Conservation (phyloP, 148 eudicot species). For the Spergularia marina region DNA sequence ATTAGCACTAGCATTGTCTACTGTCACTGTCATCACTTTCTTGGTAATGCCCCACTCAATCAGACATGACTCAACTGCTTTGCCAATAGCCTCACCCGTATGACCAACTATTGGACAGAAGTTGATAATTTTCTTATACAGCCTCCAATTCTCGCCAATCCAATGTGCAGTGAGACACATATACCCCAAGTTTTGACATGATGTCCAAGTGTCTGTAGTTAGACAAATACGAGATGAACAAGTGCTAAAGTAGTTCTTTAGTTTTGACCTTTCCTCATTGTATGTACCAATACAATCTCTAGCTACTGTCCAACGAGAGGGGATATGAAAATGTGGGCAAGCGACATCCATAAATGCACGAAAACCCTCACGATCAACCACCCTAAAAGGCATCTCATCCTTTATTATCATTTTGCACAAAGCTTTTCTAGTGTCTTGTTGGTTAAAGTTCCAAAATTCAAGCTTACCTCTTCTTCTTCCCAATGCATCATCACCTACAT, state of each 20-base stretch:
- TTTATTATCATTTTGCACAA: conserved; percentile 18
- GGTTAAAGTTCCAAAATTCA: conserved; percentile 1
- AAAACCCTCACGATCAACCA: conserved; percentile 6
- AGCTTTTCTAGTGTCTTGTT: neutral
- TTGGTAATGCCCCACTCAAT: conserved; percentile 19
- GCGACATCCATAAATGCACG: too few relatives aligned
- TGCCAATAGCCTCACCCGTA: conserved; percentile 19
- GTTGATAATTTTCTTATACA: conserved; percentile 16
- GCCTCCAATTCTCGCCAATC: conserved; percentile 17
- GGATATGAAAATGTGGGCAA: too few relatives aligned
- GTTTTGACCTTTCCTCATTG: neutral
- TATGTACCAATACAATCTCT: conserved; percentile 5
- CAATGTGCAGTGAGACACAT: conserved; percentile 22
- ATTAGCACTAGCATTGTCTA: conserved; percentile 22
- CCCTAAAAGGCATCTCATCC: conserved; percentile 20
- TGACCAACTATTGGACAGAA: conserved; percentile 19
- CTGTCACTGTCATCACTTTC: conserved; percentile 11
- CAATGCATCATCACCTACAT: neutral
- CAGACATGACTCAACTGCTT: conserved; percentile 5
- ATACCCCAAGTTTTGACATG: conserved; percentile 2
- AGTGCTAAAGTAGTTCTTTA: neutral
- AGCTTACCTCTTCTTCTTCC: too few relatives aligned
- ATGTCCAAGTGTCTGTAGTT: conserved; percentile 17
- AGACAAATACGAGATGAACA: neutral
- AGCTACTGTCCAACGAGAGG: neutral